Conservation (phyloP, 768 basidiomycete genomes). For the Rhodosporidiobolus sp. region DNA sequence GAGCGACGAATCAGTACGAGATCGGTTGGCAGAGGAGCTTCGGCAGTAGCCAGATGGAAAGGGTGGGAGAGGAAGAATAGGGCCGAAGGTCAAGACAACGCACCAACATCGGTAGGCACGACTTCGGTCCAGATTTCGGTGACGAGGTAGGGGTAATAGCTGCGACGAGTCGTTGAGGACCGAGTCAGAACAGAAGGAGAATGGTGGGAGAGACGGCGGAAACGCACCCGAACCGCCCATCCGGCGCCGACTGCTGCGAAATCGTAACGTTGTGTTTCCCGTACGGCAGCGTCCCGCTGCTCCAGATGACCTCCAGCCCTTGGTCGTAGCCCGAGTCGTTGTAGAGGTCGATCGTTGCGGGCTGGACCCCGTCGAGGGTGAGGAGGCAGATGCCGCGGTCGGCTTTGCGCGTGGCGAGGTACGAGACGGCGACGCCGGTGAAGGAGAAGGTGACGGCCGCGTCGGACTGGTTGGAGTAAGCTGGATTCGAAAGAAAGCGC, state of each 20-base stretch:
- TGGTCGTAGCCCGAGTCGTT: slow-evolving; percentile 24
- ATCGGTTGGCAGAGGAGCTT: background rate
- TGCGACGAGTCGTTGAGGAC: background rate
- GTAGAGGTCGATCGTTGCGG: slow-evolving; percentile 33
- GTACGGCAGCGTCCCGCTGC: slow-evolving; percentile 22
- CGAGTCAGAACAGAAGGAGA: too few species aligned
- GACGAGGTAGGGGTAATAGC: slow-evolving; percentile 37
- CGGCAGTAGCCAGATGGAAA: too few species aligned
- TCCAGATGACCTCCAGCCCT: slow-evolving; percentile 17
- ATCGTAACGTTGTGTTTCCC: slow-evolving; percentile 31
- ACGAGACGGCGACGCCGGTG: slow-evolving; percentile 23
- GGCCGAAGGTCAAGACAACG: background rate
- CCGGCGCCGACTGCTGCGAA: slow-evolving; percentile 20
- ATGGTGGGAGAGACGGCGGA: fast-evolving
- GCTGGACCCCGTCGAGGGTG: slow-evolving; percentile 7
- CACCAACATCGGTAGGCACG: slow-evolving; percentile 21
- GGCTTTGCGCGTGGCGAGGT: slow-evolving; percentile 26
- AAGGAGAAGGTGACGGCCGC: slow-evolving; percentile 36
- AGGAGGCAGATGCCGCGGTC: slow-evolving; percentile 34
- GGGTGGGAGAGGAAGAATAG: too few species aligned
- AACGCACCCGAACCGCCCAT: slow-evolving; percentile 37
- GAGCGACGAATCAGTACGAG: background rate
- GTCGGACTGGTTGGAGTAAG: slow-evolving; percentile 31
- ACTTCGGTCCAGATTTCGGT: slow-evolving; percentile 31
- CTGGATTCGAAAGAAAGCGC: too few species aligned